These are phyloP conservation scores for Teratosphaeria gauchensis DNA, from an alignment of 2,329 filamentous ascomycete genomes.

Conservation along the genomic window DNA sequence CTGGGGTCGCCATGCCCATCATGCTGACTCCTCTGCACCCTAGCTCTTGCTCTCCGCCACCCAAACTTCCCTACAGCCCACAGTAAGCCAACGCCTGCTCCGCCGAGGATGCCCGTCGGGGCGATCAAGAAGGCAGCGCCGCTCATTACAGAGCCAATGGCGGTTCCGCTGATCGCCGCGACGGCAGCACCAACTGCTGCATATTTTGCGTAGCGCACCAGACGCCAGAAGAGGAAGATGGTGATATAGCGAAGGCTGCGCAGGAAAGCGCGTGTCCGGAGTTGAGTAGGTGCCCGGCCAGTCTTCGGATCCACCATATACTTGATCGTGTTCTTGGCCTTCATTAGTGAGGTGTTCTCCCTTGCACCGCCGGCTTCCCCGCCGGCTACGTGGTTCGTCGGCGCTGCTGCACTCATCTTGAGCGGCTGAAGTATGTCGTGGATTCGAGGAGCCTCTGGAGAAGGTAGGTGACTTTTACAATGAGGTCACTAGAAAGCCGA, in stretches of 20 bases:
- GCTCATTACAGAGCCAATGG: slow-evolving; percentile 27
- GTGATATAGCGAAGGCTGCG: slow-evolving; percentile 29
- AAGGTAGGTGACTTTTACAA: too few species aligned
- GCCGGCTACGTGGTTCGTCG: too few species aligned
- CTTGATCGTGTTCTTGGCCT: slow-evolving; percentile 22
- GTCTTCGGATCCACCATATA: slow-evolving; percentile 30
- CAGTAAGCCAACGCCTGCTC: slow-evolving; percentile 26
- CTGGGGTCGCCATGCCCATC: slow-evolving; percentile 14
- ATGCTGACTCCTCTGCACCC: slow-evolving; percentile 17
- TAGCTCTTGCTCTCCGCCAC: slow-evolving; percentile 24
- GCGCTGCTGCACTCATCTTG: too few species aligned
- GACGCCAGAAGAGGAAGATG: slow-evolving; percentile 35
- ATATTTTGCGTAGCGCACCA: slow-evolving; percentile 35
- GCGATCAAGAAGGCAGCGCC: slow-evolving; percentile 34
- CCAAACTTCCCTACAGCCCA: slow-evolving; percentile 32
- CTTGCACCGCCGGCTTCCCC: background rate
- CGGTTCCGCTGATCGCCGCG: slow-evolving; percentile 30
- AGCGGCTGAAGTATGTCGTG: too few species aligned
- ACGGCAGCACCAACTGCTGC: slow-evolving; percentile 32
- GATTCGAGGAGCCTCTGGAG: too few species aligned
- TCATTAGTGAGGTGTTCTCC: background rate
- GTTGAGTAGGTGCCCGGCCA: slow-evolving; percentile 20
- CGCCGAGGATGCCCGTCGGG: slow-evolving; percentile 32
- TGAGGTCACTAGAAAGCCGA: too few species aligned
- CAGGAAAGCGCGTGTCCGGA: slow-evolving; percentile 31